Conservation (phyloP, 371 early-diverging fungal genomes). For the Zychaea mexicana region DNA sequence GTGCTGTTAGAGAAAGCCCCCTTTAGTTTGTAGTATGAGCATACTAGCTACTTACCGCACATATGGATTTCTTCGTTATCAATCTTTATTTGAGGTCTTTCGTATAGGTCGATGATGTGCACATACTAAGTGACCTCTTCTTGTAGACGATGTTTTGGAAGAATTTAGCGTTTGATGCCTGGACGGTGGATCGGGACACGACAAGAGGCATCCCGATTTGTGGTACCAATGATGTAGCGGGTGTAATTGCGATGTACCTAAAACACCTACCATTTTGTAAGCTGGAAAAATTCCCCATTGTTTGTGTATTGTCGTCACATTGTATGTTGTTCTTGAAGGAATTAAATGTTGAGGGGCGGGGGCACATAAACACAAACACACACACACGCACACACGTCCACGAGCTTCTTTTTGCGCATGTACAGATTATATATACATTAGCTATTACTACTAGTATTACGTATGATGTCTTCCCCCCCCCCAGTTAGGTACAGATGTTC, state of each 20-base stretch:
- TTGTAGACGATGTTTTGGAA: not conserved
- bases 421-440: too few species aligned
- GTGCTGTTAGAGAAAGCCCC: too few species aligned
- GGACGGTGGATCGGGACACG: not conserved
- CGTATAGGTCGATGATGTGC: too few species aligned
- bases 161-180: not conserved
- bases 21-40: too few species aligned
- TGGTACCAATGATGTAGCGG: not conserved
- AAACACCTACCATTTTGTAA: not conserved
- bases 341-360: not conserved
- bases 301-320: not conserved
- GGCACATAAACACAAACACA: too few species aligned
- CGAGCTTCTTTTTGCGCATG: too few species aligned
- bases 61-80: too few species aligned
- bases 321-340: not conserved
- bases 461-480: too few species aligned
- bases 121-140: not conserved
- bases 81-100: too few species aligned
- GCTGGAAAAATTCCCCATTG: not conserved
- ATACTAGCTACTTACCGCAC: not conserved
- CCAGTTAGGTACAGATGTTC: too few species aligned
- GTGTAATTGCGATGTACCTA: not conserved
- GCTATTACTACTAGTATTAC: too few species aligned
- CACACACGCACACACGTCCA: too few species aligned
- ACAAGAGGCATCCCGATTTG: not conserved